A percentile compares a stretch with the other conserved stretches of the same genome.
phyloP scores from a whole-genome alignment of 139 green algal species.

The Micromonas commoda region DNA sequence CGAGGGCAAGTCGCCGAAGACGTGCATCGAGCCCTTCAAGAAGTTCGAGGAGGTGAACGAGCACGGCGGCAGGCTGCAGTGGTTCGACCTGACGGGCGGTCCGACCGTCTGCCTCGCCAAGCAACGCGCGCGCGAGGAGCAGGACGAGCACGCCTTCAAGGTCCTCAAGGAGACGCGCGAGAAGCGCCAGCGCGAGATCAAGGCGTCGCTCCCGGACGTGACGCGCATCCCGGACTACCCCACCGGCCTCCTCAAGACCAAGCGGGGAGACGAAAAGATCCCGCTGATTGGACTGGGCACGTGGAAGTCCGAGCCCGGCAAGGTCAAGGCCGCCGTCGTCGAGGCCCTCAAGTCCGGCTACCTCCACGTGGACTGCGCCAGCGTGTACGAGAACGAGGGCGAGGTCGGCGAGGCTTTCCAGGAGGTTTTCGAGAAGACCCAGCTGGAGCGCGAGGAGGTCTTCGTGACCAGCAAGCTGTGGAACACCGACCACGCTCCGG shows the following conservation, averaged over 20 bases:
- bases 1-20: neutral
- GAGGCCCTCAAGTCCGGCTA: slow-evolving; percentile 39
- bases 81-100: slow-evolving; percentile 11
- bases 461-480: slow-evolving; percentile 40
- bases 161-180: neutral
- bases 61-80: neutral
- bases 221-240: no score
- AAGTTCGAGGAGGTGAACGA: neutral
- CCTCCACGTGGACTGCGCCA: slow-evolving; percentile 47
- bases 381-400: slow-evolving; percentile 37
- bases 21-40: neutral
- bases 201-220: neutral
- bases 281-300: slow-evolving; percentile 46
- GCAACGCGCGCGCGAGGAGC: neutral
- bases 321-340: slow-evolving; percentile 22
- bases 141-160: neutral
- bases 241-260: neutral
- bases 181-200: neutral
- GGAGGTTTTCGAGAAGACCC: slow-evolving; percentile 16
- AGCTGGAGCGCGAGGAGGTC: slow-evolving; percentile 39
- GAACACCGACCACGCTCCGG: slow-evolving; percentile 29
- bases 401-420: slow-evolving; percentile 39
- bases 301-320: slow-evolving; percentile 41
- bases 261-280: slow-evolving; percentile 35
- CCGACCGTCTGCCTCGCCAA: neutral